phyloP scores from a whole-genome alignment of 2,329 filamentous ascomycete genomes.

The Plectosphaerella plurivora region DNA sequence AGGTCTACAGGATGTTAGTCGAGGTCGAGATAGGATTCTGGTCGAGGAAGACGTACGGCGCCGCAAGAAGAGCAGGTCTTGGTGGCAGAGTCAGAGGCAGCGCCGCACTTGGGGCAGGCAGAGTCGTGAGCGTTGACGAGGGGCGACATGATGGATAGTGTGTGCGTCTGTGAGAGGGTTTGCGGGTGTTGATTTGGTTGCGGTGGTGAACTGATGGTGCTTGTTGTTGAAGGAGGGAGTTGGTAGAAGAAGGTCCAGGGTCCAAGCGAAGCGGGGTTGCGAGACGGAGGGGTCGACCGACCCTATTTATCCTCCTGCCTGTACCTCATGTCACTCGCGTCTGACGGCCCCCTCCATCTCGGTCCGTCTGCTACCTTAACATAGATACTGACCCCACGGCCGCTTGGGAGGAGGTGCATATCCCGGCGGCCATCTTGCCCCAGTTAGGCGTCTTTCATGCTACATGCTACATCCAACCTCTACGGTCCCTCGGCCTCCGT shows the following conservation, averaged over 20 bases:
- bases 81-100: slow-evolving; percentile 33
- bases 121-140: slow-evolving; percentile 30
- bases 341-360: not conserved
- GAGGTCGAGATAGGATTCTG: not conserved
- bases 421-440: too few species aligned
- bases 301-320: not conserved
- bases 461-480: too few species aligned
- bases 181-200: not conserved
- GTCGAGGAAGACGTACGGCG: slow-evolving; percentile 43
- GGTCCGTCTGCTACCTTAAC: not conserved
- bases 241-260: not conserved
- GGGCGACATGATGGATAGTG: slow-evolving; percentile 14
- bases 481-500: too few species aligned
- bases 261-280: not conserved
- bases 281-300: not conserved
- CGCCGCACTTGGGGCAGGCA: slow-evolving; percentile 54
- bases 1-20: slow-evolving; percentile 17
- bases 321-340: too few species aligned
- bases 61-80: slow-evolving; percentile 55
- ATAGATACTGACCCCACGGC: not conserved
- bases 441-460: too few species aligned
- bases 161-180: not conserved
- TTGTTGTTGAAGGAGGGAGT: not conserved
- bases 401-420: too few species aligned
- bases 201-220: not conserved